These are phyloP conservation scores for Ophiostoma himal-ulmi DNA, from an alignment of 2,329 filamentous ascomycete species.

Conservation along the genomic window DNA sequence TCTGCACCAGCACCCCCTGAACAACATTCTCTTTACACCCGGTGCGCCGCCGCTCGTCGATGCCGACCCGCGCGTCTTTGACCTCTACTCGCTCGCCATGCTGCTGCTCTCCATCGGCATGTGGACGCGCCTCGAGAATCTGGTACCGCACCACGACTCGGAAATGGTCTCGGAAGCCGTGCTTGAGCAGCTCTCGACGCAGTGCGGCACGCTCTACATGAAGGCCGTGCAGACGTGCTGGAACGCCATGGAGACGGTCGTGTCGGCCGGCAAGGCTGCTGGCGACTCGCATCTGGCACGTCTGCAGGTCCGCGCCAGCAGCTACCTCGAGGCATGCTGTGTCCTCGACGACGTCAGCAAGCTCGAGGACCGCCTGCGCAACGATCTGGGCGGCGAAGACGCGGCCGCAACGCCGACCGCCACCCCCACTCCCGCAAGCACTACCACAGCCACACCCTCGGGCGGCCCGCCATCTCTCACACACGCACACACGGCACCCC, in stretches of 20 bases:
- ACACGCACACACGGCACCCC: conserved; percentile 17
- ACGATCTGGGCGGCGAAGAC: conserved; percentile 39
- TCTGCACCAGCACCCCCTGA: conserved; percentile 62
- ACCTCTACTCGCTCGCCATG: conserved; percentile 69
- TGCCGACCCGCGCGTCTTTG: conserved; percentile 54
- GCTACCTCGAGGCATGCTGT: conserved; percentile 57
- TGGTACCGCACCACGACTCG: conserved; percentile 41
- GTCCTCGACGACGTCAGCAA: conserved; percentile 55
- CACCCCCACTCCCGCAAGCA: not conserved
- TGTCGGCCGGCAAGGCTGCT: conserved; percentile 36
- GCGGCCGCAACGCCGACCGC: not conserved
- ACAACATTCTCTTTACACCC: conserved; percentile 45
- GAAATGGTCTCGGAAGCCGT: conserved; percentile 56
- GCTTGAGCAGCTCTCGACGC: conserved; percentile 56
- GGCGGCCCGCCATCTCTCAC: not conserved
- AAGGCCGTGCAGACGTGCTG: conserved; percentile 68
- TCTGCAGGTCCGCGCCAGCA: conserved; percentile 50
- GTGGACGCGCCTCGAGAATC: conserved; percentile 61
- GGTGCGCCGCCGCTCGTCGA: conserved; percentile 42
- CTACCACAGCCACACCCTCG: not conserved
- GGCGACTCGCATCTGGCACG: conserved; percentile 48
- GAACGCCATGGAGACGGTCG: conserved; percentile 60
- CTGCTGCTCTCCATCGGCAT: conserved; percentile 68
- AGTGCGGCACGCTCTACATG: conserved; percentile 69
- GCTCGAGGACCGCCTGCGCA: conserved; percentile 48